phyloP scores from a whole-genome alignment of 192 early-diverging fungal genomes.

The Coemansia sp. region DNA sequence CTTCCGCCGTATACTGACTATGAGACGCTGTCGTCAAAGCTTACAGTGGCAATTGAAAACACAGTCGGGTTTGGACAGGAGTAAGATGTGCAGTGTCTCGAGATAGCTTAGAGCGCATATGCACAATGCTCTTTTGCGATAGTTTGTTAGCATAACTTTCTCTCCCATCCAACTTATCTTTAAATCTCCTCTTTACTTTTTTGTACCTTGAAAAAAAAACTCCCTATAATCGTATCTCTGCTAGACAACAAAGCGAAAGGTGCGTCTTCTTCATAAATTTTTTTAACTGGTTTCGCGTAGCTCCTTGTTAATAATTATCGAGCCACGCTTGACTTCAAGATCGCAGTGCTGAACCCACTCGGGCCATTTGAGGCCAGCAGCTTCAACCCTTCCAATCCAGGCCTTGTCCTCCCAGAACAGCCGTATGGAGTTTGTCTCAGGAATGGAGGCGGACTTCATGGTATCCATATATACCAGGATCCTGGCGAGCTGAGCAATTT shows the following conservation, averaged over 20 bases:
- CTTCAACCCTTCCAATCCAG: conserved; percentile 30
- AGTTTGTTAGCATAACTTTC: not conserved
- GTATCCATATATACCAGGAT: conserved; percentile 41
- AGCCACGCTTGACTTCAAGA: conserved; percentile 45
- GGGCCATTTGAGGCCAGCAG: conserved; percentile 39
- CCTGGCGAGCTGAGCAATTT: conserved; percentile 48
- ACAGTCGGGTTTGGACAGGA: conserved; percentile 93
- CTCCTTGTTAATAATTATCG: conserved; percentile 41
- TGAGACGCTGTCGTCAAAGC: conserved; percentile 71
- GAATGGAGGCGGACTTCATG: conserved; percentile 11
- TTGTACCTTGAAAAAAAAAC: not conserved
- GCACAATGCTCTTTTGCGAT: not conserved
- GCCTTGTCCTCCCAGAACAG: conserved; percentile 39
- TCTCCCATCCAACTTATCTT: not conserved
- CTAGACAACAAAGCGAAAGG: not conserved
- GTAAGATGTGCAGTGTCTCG: conserved; percentile 37
- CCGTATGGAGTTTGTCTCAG: not conserved
- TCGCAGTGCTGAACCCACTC: conserved; percentile 36
- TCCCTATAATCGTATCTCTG: not conserved
- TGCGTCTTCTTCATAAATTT: not conserved
- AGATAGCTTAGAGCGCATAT: not conserved
- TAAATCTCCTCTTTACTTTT: not conserved
- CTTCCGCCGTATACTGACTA: conserved; percentile 88
- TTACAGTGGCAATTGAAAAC: conserved; percentile 93
- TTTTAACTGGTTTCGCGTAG: conserved; percentile 10